Base-by-base conservation (phyloP, 176 grass and related monocot species). In the Carex cristatella region DNA sequence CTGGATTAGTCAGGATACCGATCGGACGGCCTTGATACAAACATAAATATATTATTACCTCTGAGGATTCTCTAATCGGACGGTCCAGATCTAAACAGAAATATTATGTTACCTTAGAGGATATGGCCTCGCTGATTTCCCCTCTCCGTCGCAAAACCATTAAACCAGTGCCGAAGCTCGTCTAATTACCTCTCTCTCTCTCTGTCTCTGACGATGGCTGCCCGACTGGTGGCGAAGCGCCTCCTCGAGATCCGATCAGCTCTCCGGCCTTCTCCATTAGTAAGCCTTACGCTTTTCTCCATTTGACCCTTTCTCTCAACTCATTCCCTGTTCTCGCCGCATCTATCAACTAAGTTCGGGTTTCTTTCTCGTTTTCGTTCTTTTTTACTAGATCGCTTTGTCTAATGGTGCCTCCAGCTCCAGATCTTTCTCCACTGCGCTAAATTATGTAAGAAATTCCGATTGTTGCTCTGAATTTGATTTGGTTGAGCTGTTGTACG, bases 361-460 rank as follows among this genome's bases (percentile, higher is more conserved):
- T 56, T 18, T 75, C 65, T 2, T 60, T 40, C 27, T 46, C 27
- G 4, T 74, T 32, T 49, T 38, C 49, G 35, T 51, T 51, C 0
- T 32, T 49, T 40, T 60, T 58, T 51, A 2, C 0, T 49, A 71
- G 79, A 78, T 84, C 79, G 69, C 69, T 23, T 58, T 54, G 69
- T 51, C 69, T 65, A 12, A 77, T 69, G 49, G 44, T 73, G 35
- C 71, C 15, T 33, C 69, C 32, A 51, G 49, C 15, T 88, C 79
- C 78, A 83, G 84, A 89, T 86, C 79, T 15, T 86, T 89, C 68
- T 89, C 84, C 35, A 83, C 78, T 4, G 88, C 94, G 33, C 90
- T 97, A 12, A 97, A 94, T 87, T 97, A 97, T 76, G 90, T 97
- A 85, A 91, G 90, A 63, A 14, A 83, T 61, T 83, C 86, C 74